Evolutionary conservation across 2,329 filamentous ascomycete species (phyloP).

Genomic region (Sphaceloma murrayae): DNA sequence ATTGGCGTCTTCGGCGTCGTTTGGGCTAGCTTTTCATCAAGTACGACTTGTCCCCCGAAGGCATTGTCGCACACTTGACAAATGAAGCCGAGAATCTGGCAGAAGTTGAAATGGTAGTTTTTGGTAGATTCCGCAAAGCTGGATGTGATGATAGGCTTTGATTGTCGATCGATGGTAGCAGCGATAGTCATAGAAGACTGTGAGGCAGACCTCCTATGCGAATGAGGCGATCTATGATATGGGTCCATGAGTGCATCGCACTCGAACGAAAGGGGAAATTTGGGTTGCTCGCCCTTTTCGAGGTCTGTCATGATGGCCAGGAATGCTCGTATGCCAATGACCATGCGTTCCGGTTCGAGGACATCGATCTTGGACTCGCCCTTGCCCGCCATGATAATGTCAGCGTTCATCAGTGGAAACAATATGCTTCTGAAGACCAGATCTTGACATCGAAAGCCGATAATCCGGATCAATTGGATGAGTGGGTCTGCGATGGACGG

Average conservation of each 20-base stretch:
- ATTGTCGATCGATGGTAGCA: conserved; percentile 49
- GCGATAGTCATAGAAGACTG: conserved; percentile 24
- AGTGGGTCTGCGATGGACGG: conserved; percentile 76
- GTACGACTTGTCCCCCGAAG: conserved; percentile 87
- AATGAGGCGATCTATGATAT: conserved; percentile 28
- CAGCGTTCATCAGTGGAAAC: conserved; percentile 86
- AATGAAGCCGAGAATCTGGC: conserved; percentile 89
- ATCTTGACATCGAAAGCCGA: conserved; percentile 88
- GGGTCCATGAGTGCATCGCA: conserved; percentile 37
- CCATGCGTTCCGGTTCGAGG: conserved; percentile 89
- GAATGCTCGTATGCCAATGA: conserved; percentile 93
- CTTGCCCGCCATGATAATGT: conserved; percentile 44
- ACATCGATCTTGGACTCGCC: conserved; percentile 74
- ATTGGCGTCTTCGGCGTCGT: conserved; percentile 90
- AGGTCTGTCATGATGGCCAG: conserved; percentile 86
- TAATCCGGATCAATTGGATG: conserved; percentile 87
- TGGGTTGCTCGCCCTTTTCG: conserved; percentile 74
- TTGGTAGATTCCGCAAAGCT: conserved; percentile 65
- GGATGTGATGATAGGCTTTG: conserved; percentile 50
- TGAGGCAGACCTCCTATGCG: conserved; percentile 29
- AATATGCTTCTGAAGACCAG: conserved; percentile 86
- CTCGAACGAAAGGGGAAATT: conserved; percentile 64
- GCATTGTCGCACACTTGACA: conserved; percentile 94
- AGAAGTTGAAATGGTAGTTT: conserved; percentile 84
- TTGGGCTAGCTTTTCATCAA: conserved; percentile 89